Percentiles rank a stretch among this genome's conserved stretches.
Conservation (phyloP, 179 eudicot genomes). For the Silene coronaria region DNA sequence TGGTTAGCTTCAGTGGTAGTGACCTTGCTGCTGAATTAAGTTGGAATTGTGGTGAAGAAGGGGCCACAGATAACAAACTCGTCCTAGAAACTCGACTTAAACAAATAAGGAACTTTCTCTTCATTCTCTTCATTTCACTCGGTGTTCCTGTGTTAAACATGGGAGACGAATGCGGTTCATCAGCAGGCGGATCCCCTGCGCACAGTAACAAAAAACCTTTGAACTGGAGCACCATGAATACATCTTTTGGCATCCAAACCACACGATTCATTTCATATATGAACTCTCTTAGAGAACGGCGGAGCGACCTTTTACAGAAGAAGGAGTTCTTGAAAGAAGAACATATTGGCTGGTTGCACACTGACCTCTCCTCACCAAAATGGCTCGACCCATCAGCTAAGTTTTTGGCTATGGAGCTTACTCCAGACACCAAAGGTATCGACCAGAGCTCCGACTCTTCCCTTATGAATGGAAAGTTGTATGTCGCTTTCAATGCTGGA, state of each 20-base stretch:
- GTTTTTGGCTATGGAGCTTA: conserved; percentile 67
- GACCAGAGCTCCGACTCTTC: conserved; percentile 14
- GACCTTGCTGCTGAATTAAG: conserved; percentile 57
- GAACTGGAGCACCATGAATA: conserved; percentile 61
- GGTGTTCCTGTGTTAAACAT: conserved; percentile 90
- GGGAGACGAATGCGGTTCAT: conserved; percentile 98
- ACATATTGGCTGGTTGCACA: conserved; percentile 61
- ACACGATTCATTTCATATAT: conserved; percentile 66
- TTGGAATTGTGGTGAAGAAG: conserved; percentile 98
- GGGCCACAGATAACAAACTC: conserved; percentile 54
- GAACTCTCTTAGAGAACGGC: conserved; percentile 49
- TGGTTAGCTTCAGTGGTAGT: conserved; percentile 71
- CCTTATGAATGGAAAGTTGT: conserved; percentile 44
- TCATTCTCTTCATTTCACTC: conserved; percentile 65
- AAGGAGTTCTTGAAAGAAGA: conserved; percentile 52
- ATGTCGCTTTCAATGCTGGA: conserved; percentile 58
- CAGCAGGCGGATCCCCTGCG: conserved; percentile 57
- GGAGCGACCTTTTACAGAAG: conserved; percentile 72
- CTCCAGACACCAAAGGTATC: conserved; percentile 33
- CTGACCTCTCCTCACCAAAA: conserved; percentile 47
- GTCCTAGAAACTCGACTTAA: conserved; percentile 74
- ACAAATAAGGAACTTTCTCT: conserved; percentile 75
- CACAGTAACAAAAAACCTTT: conserved; percentile 51
- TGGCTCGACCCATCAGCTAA: conserved; percentile 75
- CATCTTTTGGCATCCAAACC: conserved; percentile 62